These are phyloP conservation scores for Pleurotus platypus DNA, from an alignment of 768 basidiomycete genomes.

Conservation along the genomic window DNA sequence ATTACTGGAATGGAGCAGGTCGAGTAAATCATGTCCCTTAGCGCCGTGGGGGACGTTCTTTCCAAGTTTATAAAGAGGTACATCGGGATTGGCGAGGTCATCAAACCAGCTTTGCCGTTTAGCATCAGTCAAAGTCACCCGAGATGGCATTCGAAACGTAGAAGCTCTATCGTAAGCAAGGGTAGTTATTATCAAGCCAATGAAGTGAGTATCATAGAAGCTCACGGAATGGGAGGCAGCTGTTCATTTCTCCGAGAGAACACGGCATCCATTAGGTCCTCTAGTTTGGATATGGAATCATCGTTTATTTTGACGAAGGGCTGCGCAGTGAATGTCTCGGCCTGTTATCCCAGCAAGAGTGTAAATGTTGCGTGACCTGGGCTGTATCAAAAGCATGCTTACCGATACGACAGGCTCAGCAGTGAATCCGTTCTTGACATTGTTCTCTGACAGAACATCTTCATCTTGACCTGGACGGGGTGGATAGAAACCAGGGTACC, in stretches of 20 bases:
- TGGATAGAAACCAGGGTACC: constrained; percentile 75
- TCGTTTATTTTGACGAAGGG: constrained; percentile 48
- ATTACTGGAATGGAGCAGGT: constrained; percentile 70
- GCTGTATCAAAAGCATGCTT: constrained; percentile 15
- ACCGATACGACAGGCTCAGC: constrained; percentile 57
- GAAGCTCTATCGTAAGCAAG: constrained; percentile 38
- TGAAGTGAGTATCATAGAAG: constrained; percentile 9
- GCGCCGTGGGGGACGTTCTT: constrained; percentile 86
- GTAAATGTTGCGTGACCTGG: neutral
- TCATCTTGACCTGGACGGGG: constrained; percentile 74
- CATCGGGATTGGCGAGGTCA: constrained; percentile 76
- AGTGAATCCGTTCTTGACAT: constrained; percentile 64
- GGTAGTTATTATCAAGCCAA: neutral
- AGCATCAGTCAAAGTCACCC: constrained; percentile 76
- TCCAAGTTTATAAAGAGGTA: constrained; percentile 77
- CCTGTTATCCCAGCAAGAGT: constrained; percentile 28
- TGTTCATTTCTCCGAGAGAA: constrained; percentile 59
- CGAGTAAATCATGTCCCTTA: constrained; percentile 81
- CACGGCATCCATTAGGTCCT: constrained; percentile 75
- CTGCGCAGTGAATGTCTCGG: constrained; percentile 62
- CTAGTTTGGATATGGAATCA: constrained; percentile 55
- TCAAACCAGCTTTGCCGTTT: constrained; percentile 82
- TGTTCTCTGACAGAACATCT: constrained; percentile 60
- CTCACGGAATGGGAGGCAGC: constrained; percentile 63
- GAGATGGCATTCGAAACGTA: constrained; percentile 76